Percentiles rank a stretch among this genome's conserved stretches.
These are phyloP conservation scores for Rhodotorula paludigena DNA, from an alignment of 768 basidiomycete genomes.

Conservation along the genomic window DNA sequence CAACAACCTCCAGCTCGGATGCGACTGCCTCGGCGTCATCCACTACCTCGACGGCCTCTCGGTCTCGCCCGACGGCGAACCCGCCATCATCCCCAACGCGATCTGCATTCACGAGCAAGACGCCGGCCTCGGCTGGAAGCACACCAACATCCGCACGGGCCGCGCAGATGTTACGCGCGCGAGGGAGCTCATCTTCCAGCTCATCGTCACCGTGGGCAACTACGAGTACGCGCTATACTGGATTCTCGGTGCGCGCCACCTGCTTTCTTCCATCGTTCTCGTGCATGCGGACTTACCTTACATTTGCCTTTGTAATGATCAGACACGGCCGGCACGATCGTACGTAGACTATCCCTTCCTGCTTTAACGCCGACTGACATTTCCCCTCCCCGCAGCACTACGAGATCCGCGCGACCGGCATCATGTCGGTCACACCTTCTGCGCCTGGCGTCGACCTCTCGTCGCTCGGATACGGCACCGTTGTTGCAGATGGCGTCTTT, in stretches of 20 bases:
- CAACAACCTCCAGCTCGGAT: conserved; percentile 41
- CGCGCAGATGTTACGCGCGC: conserved; percentile 39
- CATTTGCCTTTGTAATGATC: background rate
- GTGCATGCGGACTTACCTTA: background rate
- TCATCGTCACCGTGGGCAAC: conserved; percentile 45
- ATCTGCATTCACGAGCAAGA: conserved; percentile 46
- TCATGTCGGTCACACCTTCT: conserved; percentile 9
- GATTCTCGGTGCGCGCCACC: background rate
- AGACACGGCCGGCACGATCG: conserved; percentile 2
- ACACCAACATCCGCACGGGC: conserved; percentile 45
- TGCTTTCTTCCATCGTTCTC: background rate
- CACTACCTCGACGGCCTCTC: conserved; percentile 39
- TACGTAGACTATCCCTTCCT: too few relatives aligned
- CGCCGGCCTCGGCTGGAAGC: conserved; percentile 45
- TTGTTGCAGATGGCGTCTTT: conserved; percentile 11
- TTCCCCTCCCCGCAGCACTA: too few relatives aligned
- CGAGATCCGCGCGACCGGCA: conserved; percentile 16
- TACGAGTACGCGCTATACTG: conserved; percentile 31
- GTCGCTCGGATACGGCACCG: background rate
- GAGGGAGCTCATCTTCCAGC: conserved; percentile 44
- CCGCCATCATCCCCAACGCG: conserved; percentile 34
- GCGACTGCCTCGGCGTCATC: conserved; percentile 40
- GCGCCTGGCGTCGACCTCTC: background rate
- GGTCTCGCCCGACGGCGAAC: conserved; percentile 30
- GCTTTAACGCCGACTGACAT: too few relatives aligned